Percentiles rank a stretch among this genome's conserved stretches.
These are phyloP conservation scores for Penicillium palitans DNA, from an alignment of 2,329 filamentous ascomycete genomes.

Conservation along the genomic window DNA sequence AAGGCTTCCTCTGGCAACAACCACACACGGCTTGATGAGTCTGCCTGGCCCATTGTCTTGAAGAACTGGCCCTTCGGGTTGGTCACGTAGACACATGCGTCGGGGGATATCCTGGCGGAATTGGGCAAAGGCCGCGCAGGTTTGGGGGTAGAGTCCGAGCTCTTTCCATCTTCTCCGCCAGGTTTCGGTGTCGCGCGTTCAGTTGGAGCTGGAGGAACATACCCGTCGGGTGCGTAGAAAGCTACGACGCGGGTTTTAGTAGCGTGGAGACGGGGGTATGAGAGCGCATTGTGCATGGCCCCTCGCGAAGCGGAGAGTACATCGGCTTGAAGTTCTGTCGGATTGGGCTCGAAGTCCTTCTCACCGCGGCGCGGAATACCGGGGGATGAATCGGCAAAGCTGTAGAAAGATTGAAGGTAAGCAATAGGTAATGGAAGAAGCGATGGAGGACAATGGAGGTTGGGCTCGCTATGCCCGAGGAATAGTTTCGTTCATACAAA, in stretches of 20 bases:
- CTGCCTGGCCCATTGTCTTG: constrained; percentile 72
- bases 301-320: constrained; percentile 76
- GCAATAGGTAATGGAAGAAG: background rate
- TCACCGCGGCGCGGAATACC: constrained; percentile 83
- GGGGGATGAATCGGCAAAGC: constrained; percentile 37
- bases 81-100: constrained; percentile 63
- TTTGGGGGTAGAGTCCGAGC: constrained; percentile 14
- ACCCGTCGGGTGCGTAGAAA: constrained; percentile 68
- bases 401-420: constrained; percentile 39
- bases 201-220: constrained; percentile 25
- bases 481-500: constrained; percentile 39
- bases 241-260: constrained; percentile 66
- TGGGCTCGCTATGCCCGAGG: background rate
- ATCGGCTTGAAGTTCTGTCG: constrained; percentile 75
- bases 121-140: constrained; percentile 13
- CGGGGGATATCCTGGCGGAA: constrained; percentile 28
- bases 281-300: constrained; percentile 86
- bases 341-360: constrained; percentile 96
- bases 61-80: constrained; percentile 71
- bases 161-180: constrained; percentile 17
- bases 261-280: constrained; percentile 73
- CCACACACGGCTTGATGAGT: constrained; percentile 70
- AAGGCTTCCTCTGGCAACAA: constrained; percentile 88
- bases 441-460: background rate
- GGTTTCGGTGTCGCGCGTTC: constrained; percentile 16